These are phyloP conservation scores for Penicillium maclennaniae DNA, from an alignment of 495 filamentous ascomycete genomes.

Conservation along the genomic window DNA sequence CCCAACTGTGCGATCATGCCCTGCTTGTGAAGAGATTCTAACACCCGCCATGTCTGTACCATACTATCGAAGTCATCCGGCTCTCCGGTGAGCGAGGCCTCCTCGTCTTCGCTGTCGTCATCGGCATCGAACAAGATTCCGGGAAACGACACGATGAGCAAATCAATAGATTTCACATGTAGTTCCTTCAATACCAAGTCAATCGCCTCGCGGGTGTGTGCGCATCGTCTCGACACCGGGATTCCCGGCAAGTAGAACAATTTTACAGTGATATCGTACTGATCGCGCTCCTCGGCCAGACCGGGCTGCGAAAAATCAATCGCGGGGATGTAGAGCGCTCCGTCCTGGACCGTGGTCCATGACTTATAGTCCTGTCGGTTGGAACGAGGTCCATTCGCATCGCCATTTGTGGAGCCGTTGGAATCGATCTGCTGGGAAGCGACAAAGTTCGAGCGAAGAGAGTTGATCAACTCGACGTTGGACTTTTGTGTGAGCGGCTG, in stretches of 20 bases:
- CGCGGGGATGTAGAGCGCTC: conserved; percentile 68
- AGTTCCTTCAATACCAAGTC: conserved; percentile 75
- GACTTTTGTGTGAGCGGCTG: conserved; percentile 70
- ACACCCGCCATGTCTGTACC: conserved; percentile 62
- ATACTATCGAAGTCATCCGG: conserved; percentile 62
- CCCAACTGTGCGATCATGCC: conserved; percentile 73
- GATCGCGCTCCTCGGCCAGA: conserved; percentile 68
- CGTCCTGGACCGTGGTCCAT: conserved; percentile 64
- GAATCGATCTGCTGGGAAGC: conserved; percentile 59
- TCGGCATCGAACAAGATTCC: conserved; percentile 91
- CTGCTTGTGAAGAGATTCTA: conserved; percentile 69
- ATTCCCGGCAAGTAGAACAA: conserved; percentile 83
- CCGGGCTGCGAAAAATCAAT: conserved; percentile 67
- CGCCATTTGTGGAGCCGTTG: conserved; percentile 14
- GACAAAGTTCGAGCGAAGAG: conserved; percentile 76
- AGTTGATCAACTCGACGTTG: conserved; percentile 81
- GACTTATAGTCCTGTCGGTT: conserved; percentile 26
- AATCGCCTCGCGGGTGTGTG: conserved; percentile 72
- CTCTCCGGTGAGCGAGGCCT: conserved; percentile 55
- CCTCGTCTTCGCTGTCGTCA: conserved; percentile 71
- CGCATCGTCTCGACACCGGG: conserved; percentile 53
- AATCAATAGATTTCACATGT: conserved; percentile 68
- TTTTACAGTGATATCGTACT: conserved; percentile 93
- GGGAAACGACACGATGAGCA: conserved; percentile 90
- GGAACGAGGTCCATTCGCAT: conserved; percentile 17